phyloP scores from a whole-genome alignment of 2,329 filamentous ascomycete genomes.

The Westerdykella aurantiaca region DNA sequence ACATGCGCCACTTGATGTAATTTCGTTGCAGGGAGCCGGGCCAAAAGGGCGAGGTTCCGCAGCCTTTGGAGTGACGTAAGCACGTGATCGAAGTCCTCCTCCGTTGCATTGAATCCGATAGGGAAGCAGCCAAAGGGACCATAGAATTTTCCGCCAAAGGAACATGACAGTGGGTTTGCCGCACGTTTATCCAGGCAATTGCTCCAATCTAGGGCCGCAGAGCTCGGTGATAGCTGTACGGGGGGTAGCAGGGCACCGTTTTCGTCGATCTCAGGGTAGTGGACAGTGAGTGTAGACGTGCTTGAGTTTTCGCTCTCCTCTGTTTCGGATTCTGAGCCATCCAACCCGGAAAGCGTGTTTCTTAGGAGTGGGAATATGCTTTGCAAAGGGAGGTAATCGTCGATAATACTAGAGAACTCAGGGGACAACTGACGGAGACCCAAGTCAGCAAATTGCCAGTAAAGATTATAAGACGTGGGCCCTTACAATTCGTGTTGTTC shows the following conservation, averaged over 20 bases:
- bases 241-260: slow-evolving; percentile 20
- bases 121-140: slow-evolving; percentile 32
- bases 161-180: slow-evolving; percentile 30
- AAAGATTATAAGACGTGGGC: background rate
- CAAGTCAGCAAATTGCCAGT: background rate
- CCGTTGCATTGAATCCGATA: slow-evolving; percentile 28
- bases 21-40: slow-evolving; percentile 17
- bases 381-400: slow-evolving; percentile 27
- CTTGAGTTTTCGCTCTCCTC: slow-evolving; percentile 22
- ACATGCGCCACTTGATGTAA: slow-evolving; percentile 16
- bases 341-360: slow-evolving; percentile 21
- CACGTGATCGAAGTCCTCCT: slow-evolving; percentile 28
- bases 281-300: slow-evolving; percentile 26
- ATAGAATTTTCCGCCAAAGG: slow-evolving; percentile 23
- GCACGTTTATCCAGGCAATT: slow-evolving; percentile 16
- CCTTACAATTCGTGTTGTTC: slow-evolving; percentile 25
- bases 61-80: slow-evolving; percentile 29
- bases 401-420: slow-evolving; percentile 26
- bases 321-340: slow-evolving; percentile 14
- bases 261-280: slow-evolving; percentile 30
- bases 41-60: slow-evolving; percentile 26
- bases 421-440: slow-evolving; percentile 18
- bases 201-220: slow-evolving; percentile 25
- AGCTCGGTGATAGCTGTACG: slow-evolving; percentile 14
- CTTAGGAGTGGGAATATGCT: slow-evolving; percentile 23